Base-by-base conservation (phyloP, 345 rosid species). In the Bruguiera gymnorhiza region DNA sequence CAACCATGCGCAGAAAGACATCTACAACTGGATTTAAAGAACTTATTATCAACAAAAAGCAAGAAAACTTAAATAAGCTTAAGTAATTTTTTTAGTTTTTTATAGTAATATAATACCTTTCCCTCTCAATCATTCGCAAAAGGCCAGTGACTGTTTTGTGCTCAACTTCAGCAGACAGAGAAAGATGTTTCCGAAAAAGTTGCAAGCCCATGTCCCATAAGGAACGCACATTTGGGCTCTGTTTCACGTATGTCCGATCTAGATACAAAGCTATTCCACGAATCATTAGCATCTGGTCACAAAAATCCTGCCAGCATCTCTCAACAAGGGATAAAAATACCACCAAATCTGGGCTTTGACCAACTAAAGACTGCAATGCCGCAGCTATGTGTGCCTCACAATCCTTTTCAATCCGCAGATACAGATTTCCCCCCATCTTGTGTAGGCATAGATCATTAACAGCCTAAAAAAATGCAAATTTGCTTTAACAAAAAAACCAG, bases 201-300 rank as follows among this genome's bases (percentile, higher is more conserved):
- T 88, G 98, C 87, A 95, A 82, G 67, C 99, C 99, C 99, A 92
- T 92, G 80, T 92, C 98, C 99, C 99, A 95, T 67, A 95, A 73
- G 0, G 98, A 95, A 21, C 89, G 87, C 58, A 90, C 89, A 81
- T 81, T 86, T 60, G 93, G 85, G 73, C 84, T 90, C 76, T 87
- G 98, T 80, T 92, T 95, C 69, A 92, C 98, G 73, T 92, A 92
- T 51, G 93, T 92, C 76, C 96, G 85, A 80, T 95, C 99, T 19
- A 95, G 83, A 78, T 80, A 79, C 84, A 95, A 87, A 74, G 99
- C 98, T 84, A 95, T 95, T 75, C 94, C 80, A 75, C 99, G 97
- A 74, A 95, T 95, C 97, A 83, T 91, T 74, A 94, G 73, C 93
- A 94, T 89, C 84, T 94, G 97, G 75, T 94, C 86, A 65, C 96